phyloP scores from a whole-genome alignment of 768 basidiomycete genomes.

The Myochromella boudieri region DNA sequence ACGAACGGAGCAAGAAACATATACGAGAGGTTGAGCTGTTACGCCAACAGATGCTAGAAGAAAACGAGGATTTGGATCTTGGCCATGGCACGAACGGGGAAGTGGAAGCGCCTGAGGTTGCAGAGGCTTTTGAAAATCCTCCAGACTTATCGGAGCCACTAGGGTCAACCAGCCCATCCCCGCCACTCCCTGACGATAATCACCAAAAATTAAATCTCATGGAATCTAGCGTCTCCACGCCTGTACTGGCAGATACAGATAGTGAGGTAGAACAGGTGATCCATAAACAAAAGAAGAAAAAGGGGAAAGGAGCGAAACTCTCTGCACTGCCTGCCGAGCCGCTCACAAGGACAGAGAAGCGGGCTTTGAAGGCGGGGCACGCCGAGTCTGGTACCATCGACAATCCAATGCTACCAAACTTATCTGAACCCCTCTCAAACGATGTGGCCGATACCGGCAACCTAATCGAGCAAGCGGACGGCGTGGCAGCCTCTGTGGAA shows the following conservation, averaged over 20 bases:
- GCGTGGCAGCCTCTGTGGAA: constrained; percentile 15
- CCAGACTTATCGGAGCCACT: not conserved
- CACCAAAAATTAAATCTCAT: not conserved
- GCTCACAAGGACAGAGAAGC: constrained; percentile 16
- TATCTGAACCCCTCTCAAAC: no score
- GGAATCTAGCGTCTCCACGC: not conserved
- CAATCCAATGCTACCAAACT: no score
- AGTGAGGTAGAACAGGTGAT: constrained; percentile 7
- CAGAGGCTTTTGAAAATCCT: constrained; percentile 7
- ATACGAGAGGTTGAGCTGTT: constrained; percentile 81
- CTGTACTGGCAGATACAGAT: constrained; percentile 2
- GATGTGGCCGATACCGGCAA: no score
- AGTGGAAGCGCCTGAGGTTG: constrained; percentile 17
- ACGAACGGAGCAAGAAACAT: constrained; percentile 95
- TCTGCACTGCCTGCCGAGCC: constrained; percentile 3
- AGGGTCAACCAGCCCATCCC: constrained; percentile 4
- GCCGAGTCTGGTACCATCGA: no score
- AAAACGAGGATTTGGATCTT: constrained; percentile 61
- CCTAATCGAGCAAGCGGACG: not conserved
- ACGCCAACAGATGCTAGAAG: constrained; percentile 72
- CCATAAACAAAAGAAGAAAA: constrained; percentile 14
- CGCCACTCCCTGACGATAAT: constrained; percentile 3
- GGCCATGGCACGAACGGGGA: constrained; percentile 25
- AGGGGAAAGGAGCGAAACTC: constrained; percentile 2
- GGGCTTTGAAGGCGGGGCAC: constrained; percentile 12